A percentile compares a stretch with the other conserved stretches of the same genome.
Evolutionary conservation across 306 rosid genomes (phyloP).

Genomic region (Calophaca sinica): DNA sequence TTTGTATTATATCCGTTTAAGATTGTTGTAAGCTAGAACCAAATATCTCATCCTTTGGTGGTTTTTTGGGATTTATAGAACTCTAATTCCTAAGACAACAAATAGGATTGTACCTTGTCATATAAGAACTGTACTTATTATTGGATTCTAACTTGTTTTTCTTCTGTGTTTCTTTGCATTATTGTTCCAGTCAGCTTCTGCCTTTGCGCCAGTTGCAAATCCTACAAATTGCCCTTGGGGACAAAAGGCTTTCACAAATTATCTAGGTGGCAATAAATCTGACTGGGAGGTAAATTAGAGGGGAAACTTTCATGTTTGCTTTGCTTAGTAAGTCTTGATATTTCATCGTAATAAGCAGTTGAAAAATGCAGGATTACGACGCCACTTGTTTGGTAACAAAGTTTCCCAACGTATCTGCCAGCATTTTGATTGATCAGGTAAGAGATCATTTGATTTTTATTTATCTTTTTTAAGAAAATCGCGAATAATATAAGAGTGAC

Average conservation of each 20-base stretch:
- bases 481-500: background rate
- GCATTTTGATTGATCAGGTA: slow-evolving; percentile 97
- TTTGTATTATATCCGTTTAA: background rate
- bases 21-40: slow-evolving; percentile 24
- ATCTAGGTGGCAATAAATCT: slow-evolving; percentile 76
- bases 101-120: slow-evolving; percentile 5
- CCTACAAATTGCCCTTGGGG: slow-evolving; percentile 93
- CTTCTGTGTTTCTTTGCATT: slow-evolving; percentile 13
- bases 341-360: slow-evolving; percentile 23
- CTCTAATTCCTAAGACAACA: background rate
- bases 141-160: slow-evolving; percentile 34
- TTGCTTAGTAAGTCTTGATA: slow-evolving; percentile 22
- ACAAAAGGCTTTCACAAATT: slow-evolving; percentile 89
- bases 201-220: slow-evolving; percentile 83
- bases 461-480: background rate
- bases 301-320: slow-evolving; percentile 19
- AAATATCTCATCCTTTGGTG: slow-evolving; percentile 12
- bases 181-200: slow-evolving; percentile 82
- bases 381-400: slow-evolving; percentile 73
- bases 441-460: background rate
- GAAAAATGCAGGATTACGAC: slow-evolving; percentile 84
- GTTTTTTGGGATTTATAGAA: slow-evolving; percentile 10
- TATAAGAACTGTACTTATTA: slow-evolving; percentile 2
- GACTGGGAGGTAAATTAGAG: slow-evolving; percentile 81
- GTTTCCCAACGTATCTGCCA: slow-evolving; percentile 60